These are phyloP conservation scores for Apostasia ramifera DNA, from an alignment of 106 monocot species.

Conservation along the genomic window DNA sequence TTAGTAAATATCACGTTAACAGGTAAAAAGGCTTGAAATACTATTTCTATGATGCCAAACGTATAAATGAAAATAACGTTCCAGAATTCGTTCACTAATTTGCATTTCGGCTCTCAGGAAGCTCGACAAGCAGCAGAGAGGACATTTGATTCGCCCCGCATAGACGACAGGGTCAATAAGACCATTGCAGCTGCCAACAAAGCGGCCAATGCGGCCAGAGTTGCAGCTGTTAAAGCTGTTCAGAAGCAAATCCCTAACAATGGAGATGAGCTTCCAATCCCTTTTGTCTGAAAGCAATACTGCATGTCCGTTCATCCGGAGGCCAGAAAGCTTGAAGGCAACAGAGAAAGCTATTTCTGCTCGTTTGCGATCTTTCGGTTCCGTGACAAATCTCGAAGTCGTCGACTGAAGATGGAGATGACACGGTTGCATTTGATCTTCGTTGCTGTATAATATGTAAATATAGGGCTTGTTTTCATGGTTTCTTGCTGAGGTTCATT, in stretches of 20 bases:
- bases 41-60: neutral
- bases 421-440: neutral
- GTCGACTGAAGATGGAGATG: neutral
- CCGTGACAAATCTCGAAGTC: neutral
- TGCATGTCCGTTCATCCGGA: too few species aligned
- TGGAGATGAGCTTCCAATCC: constrained; percentile 19
- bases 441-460: neutral
- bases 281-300: constrained; percentile 19
- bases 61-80: neutral
- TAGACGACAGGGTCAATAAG: constrained; percentile 77
- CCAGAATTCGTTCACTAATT: neutral
- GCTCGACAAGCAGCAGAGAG: constrained; percentile 70
- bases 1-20: neutral
- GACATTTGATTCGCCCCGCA: constrained; percentile 58
- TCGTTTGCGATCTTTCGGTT: neutral
- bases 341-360: neutral
- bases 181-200: constrained; percentile 49
- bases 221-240: constrained; percentile 71
- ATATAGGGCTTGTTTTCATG: neutral
- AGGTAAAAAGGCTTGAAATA: neutral
- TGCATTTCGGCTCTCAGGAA: constrained; percentile 38
- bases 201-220: constrained; percentile 60
- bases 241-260: constrained; percentile 33
- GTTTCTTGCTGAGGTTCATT: neutral
- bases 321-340: neutral